phyloP scores from a whole-genome alignment of 352 stramenopile genomes.

The Halophytophthora polymorphica region DNA sequence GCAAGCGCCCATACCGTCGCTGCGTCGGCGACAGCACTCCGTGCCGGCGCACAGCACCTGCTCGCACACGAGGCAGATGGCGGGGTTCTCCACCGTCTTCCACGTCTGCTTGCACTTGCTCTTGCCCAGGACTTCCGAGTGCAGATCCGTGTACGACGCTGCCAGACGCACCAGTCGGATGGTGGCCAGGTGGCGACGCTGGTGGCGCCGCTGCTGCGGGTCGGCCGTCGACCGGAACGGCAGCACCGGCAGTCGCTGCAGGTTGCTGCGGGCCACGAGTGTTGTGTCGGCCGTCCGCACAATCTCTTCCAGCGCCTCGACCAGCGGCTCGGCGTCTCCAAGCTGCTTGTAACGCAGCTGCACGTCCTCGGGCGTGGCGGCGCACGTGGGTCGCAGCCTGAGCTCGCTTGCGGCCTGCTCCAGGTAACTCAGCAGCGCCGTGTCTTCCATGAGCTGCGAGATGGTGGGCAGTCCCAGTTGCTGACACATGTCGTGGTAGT shows the following conservation, averaged over 20 bases:
- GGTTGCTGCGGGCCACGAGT: conserved; percentile 40
- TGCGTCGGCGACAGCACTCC: conserved; percentile 71
- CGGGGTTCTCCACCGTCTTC: conserved; percentile 74
- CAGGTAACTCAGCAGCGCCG: conserved; percentile 49
- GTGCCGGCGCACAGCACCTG: conserved; percentile 77
- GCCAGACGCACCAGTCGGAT: conserved; percentile 61
- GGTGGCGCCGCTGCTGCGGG: conserved; percentile 14
- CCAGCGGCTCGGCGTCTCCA: conserved; percentile 40
- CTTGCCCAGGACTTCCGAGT: conserved; percentile 64
- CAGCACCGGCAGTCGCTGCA: conserved; percentile 47
- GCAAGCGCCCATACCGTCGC: conserved; percentile 70
- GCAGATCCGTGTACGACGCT: conserved; percentile 73
- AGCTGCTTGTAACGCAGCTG: conserved; percentile 57
- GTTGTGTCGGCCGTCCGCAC: conserved; percentile 5
- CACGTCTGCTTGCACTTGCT: conserved; percentile 74
- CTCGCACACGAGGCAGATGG: conserved; percentile 76
- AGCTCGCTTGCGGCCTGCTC: conserved; percentile 52
- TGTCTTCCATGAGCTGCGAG: conserved; percentile 51
- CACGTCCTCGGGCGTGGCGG: conserved; percentile 40
- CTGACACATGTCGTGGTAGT: conserved; percentile 73
- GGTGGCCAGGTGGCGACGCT: conserved; percentile 60
- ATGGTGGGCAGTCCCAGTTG: conserved; percentile 67
- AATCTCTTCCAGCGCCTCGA: conserved; percentile 35
- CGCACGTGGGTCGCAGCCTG: conserved; percentile 34
- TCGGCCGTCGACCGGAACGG: conserved; percentile 52